A percentile compares a stretch with the other conserved stretches of the same genome.
These are phyloP conservation scores for Didymella keratinophila DNA, from an alignment of 2,329 filamentous ascomycete species.

Conservation along the genomic window DNA sequence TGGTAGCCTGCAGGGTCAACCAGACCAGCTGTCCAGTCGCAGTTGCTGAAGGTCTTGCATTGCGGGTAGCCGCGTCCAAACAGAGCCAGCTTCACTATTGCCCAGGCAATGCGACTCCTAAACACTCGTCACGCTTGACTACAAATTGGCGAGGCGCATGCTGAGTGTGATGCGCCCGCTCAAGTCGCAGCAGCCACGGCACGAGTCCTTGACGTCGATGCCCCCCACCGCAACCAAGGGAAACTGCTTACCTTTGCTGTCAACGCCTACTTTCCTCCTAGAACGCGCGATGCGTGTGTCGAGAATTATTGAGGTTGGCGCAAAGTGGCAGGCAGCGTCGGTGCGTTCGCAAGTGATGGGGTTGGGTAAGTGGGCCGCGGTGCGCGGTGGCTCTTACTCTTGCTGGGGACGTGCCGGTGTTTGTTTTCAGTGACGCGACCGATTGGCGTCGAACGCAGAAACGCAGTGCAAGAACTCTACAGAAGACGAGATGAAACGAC, in stretches of 20 bases:
- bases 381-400: constrained; percentile 14
- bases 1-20: constrained; percentile 12
- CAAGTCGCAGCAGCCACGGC: constrained; percentile 6
- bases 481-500: constrained; percentile 15
- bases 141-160: constrained; percentile 3
- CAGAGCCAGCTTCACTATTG: neutral
- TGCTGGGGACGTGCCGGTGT: constrained; percentile 16
- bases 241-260: constrained; percentile 16
- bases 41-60: constrained; percentile 8
- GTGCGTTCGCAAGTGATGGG: constrained; percentile 23
- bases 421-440: constrained; percentile 26
- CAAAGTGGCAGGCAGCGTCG: constrained; percentile 22
- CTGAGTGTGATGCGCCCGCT: constrained; percentile 4
- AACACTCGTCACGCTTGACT: constrained; percentile 1
- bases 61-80: constrained; percentile 11
- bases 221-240: constrained; percentile 15
- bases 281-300: constrained; percentile 16
- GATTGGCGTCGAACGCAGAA: constrained; percentile 18
- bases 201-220: constrained; percentile 13
- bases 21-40: constrained; percentile 19
- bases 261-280: neutral
- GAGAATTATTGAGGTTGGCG: constrained; percentile 14
- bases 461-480: constrained; percentile 1
- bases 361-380: constrained; percentile 23
- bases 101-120: constrained; percentile 11